phyloP scores from a whole-genome alignment of 257 asterid species.

The Solanum clarkiae region DNA sequence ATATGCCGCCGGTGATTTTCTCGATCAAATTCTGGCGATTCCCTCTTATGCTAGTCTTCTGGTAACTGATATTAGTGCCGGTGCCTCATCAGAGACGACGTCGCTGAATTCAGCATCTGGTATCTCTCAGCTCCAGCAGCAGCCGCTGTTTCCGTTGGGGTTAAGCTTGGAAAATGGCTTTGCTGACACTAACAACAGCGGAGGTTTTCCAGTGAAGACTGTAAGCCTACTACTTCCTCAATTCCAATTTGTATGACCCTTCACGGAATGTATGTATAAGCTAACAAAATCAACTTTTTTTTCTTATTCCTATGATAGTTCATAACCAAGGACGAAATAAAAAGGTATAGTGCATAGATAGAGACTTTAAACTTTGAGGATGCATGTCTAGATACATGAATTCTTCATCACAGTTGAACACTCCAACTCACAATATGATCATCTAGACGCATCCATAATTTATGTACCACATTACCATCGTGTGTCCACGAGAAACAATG shows the following conservation, averaged over 20 bases:
- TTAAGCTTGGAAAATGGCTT: constrained; percentile 51
- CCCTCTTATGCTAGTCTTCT: constrained; percentile 43
- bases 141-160: constrained; percentile 45
- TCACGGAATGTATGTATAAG: not conserved
- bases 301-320: not conserved
- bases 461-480: too few relatives aligned
- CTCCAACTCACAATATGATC: too few relatives aligned
- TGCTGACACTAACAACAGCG: constrained; percentile 29
- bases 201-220: constrained; percentile 28
- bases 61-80: constrained; percentile 19
- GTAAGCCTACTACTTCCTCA: constrained; percentile 16
- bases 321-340: not conserved
- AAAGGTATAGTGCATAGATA: too few relatives aligned
- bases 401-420: too few relatives aligned
- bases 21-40: constrained; percentile 64
- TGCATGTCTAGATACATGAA: too few relatives aligned
- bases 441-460: too few relatives aligned
- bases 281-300: not conserved
- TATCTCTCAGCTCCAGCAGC: constrained; percentile 5
- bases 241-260: not conserved
- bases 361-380: too few relatives aligned
- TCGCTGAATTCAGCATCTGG: constrained; percentile 16
- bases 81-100: constrained; percentile 26
- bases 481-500: too few relatives aligned
- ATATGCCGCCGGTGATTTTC: constrained; percentile 50